Evolutionary conservation across 1,284 basidiomycete genomes (phyloP), one percentile per base, ranked within the genome.

Genomic region (Leccinum subatratum): DNA sequence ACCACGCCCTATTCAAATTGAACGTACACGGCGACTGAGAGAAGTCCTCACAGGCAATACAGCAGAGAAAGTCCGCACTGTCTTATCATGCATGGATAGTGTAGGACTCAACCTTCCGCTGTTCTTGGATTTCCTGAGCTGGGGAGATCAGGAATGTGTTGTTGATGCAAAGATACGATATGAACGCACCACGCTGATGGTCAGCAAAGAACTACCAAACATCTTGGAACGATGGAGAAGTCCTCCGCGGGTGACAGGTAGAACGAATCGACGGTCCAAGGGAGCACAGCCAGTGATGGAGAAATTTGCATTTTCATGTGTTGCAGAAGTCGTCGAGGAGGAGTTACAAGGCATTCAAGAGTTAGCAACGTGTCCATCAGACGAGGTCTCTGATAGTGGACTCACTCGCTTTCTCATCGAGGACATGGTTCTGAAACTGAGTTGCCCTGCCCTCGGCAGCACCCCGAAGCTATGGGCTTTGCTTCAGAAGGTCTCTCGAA

Each of bases 141-240:
- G 60, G 65, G 63, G 45, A 66, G 64, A 66, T 66, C 57, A 34
- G 14, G 64, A 66, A 59, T 66, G 63, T 22, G 4, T 66, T 18
- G 6, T 58, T 57, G 59, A 66, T 59, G 30, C 39, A 5, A 66
- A 51, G 39, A 66, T 66, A 20, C 48, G 56, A 65, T 59, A 66
- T 48, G 65, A n/a, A 39, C 18, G 4, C 6, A 65, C 63, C 3
- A 1, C n/a, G 11, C n/a, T 65, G n/a, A 59, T 65, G 63, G 63
- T 65, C 4, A 66, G 57, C 2, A 1, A 65, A 30, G 63, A 65
- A 48, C 39, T 64, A 1, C 39, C 28, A 2, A 20, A 8, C 6
- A 64, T 64, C 34, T 39, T 63, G 25, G 14, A 61, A 42, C 3
- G 48, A 6, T 63, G 32, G 61, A 62, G 30, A 48, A 22, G 20